Evolutionary conservation across 441 rosid species (phyloP), one percentile per base, ranked within the genome.

Genomic region (Adansonia madagascariensis): DNA sequence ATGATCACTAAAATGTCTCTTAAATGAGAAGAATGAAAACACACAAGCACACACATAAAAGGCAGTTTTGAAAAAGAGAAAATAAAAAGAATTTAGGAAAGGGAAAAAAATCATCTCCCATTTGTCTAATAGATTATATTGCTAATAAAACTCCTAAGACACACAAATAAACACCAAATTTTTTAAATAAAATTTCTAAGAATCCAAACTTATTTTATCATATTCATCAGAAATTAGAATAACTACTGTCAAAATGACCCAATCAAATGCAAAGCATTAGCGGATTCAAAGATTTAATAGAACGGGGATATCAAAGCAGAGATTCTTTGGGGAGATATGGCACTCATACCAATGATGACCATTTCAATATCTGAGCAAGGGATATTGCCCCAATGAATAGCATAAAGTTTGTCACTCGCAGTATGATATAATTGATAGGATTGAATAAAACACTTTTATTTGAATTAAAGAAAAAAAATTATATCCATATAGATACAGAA

Each of bases 391-490:
- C 53, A 57, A 39, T 18, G 31, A 73, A 56, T 18, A 56, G 52
- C 49, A 53, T 68, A n/a, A 35, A 35, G 27, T 31, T 52, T 31
- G 47, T n/a, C n/a, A 56, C 65, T 71, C 27, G 6, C 7, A 57
- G 27, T 18, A 56, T 57, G 52, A 55, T 41, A 73, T 20, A 31
- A 18, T 62, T 62, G 44, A 27, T 27, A 15, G 61, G 61, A 70
- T 62, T 71, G 27, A 71, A 71, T 31, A n/a, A 3, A 71, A 71
- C 47, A 71, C 60, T 71, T 71, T 18, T 61, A 71, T 52, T 53
- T 71, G n/a, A 52, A 31, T 71, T 52, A 17, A 52, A 17, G 11
- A 39, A 52, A 41, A 17, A 56, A 56, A 35, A 14, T 27, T 17
- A 35, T 52, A 64, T 63, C 35, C 52, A 74, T 41, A 57, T 35